These are phyloP conservation scores for Leccinum variicolor DNA, from an alignment of 768 basidiomycete genomes.

Conservation along the genomic window DNA sequence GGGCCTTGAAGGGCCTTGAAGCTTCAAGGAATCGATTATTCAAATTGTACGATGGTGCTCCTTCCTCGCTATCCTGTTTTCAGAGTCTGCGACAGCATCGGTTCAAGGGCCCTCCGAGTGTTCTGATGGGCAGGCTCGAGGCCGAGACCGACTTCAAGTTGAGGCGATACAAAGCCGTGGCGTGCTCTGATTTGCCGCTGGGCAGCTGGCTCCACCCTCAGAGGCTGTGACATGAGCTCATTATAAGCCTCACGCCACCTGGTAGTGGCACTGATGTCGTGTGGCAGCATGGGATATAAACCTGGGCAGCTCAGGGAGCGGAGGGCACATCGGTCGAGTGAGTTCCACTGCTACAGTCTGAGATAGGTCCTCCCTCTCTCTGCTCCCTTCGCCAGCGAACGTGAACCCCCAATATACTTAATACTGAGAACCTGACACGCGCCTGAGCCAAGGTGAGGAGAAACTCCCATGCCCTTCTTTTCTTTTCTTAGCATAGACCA, in stretches of 20 bases:
- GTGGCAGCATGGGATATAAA: slow-evolving; percentile 25
- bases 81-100: not conserved
- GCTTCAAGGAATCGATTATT: slow-evolving; percentile 14
- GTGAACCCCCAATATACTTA: not conserved
- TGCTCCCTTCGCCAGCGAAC: not conserved
- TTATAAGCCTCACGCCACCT: slow-evolving; percentile 17
- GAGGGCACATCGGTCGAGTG: slow-evolving; percentile 4
- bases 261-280: slow-evolving; percentile 25
- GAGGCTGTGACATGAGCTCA: slow-evolving; percentile 21
- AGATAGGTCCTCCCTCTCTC: not conserved
- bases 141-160: not conserved
- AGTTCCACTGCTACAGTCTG: slow-evolving; percentile 10
- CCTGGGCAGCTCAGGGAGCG: slow-evolving; percentile 1
- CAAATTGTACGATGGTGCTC: slow-evolving; percentile 3
- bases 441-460: not conserved
- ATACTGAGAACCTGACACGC: not conserved
- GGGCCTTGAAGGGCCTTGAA: not conserved
- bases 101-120: slow-evolving; percentile 5
- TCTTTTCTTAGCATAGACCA: not conserved
- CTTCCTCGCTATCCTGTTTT: not conserved
- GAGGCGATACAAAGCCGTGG: not conserved
- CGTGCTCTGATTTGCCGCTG: slow-evolving; percentile 8
- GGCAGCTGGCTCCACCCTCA: slow-evolving; percentile 4
- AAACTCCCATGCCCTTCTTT: not conserved
- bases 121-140: not conserved